Percentiles rank a stretch among this genome's conserved stretches.
Conservation (phyloP, 495 filamentous ascomycete species). For the Sabuloglossum arenarium region DNA sequence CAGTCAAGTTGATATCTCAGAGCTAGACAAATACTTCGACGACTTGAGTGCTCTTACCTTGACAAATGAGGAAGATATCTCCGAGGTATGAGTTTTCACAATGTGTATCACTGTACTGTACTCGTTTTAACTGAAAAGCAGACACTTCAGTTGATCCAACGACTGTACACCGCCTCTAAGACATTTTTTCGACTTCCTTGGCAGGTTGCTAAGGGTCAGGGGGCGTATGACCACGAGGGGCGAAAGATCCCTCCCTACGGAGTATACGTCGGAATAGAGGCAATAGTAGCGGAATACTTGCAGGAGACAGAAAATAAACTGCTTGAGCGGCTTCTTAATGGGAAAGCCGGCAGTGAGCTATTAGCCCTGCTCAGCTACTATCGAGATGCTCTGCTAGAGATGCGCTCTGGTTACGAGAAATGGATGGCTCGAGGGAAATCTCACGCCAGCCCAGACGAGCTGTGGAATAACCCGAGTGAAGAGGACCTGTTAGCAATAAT, state of each 20-base stretch:
- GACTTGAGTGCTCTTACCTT: background rate
- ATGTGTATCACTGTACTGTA: background rate
- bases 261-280: background rate
- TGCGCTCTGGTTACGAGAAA: background rate
- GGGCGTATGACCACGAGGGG: background rate
- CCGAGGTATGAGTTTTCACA: background rate
- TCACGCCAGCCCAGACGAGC: background rate
- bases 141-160: background rate
- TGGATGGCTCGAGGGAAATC: background rate
- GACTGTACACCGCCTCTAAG: background rate
- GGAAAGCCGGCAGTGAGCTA: background rate
- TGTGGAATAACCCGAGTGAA: background rate
- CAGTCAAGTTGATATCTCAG: background rate
- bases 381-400: background rate
- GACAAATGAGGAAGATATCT: background rate
- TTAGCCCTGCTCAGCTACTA: background rate
- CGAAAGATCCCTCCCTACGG: background rate
- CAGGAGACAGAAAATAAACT: background rate
- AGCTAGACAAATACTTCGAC: background rate
- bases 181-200: background rate
- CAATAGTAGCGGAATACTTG: background rate
- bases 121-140: background rate
- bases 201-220: background rate
- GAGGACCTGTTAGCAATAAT: background rate
- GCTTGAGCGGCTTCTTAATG: background rate